These are phyloP conservation scores for Tylopilus cervinicoccineus DNA, from an alignment of 768 basidiomycete genomes.

Conservation along the genomic window DNA sequence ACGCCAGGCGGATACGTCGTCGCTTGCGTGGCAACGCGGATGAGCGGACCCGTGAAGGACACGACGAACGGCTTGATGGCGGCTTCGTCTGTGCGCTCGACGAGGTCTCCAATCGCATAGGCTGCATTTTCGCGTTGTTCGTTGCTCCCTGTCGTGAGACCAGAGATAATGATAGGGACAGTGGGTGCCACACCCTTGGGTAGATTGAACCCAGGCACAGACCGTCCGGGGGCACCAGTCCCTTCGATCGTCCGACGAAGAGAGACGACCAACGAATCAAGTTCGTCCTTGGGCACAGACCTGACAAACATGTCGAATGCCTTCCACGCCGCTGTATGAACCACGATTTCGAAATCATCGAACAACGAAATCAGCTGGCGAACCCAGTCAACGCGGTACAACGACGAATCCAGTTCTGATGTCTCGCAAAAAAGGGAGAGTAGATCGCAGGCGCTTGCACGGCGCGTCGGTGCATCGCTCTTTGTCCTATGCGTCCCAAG, in stretches of 20 bases:
- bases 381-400: conserved; percentile 94
- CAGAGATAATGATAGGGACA: conserved; percentile 86
- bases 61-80: conserved; percentile 96
- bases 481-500: conserved; percentile 59
- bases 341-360: conserved; percentile 70
- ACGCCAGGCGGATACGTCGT: conserved; percentile 89
- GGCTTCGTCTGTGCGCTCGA: conserved; percentile 76
- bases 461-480: conserved; percentile 60
- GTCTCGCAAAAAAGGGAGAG: conserved; percentile 83
- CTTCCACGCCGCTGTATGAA: conserved; percentile 78
- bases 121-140: conserved; percentile 95
- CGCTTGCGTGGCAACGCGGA: conserved; percentile 89
- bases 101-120: conserved; percentile 93
- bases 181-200: conserved; percentile 80
- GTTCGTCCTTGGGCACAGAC: conserved; percentile 86
- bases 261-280: conserved; percentile 87
- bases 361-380: conserved; percentile 80
- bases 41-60: conserved; percentile 92
- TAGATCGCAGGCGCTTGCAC: conserved; percentile 74
- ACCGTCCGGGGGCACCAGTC: conserved; percentile 69
- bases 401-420: conserved; percentile 72
- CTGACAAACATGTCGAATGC: conserved; percentile 88
- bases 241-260: conserved; percentile 85
- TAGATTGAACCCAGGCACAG: conserved; percentile 82
- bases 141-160: conserved; percentile 91